Base-by-base conservation (phyloP, 805 yeast genomes). In the Schizosaccharomyces octosporus region DNA sequence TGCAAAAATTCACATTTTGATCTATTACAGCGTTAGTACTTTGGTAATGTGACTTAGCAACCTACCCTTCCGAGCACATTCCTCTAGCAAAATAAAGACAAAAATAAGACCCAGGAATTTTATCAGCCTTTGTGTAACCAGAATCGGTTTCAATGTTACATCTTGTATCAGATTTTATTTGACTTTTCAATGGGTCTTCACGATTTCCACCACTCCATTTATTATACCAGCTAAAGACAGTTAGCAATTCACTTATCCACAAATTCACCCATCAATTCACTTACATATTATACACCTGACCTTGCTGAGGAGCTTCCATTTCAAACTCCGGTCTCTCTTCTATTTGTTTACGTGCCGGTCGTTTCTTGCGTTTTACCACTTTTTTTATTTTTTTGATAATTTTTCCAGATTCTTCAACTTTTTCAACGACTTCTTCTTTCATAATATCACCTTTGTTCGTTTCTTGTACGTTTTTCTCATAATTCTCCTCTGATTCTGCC, bases 21-120 rank as follows among this genome's bases (percentile, higher is more conserved):
- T 1, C 67, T 58, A 43, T 43, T 43, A 24, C 13, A 7, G 9
- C 13, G 43, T 19, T 21, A 59, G 29, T 9, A 11, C 9, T 19
- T 55, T 17, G 7, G n/a, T 17, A n/a, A 48, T 5, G 13, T n/a
- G n/a, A 21, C 19, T 3, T 24, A 9, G 31, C 60, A 4, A 97
- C 97, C 63, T 80, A 51, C 57, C 57, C 57, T 51, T 51, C 77
- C 61, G 81, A 79, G 68, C 98, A 90, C 70, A 86, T 78, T 0
- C 97, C 97, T 60, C 89, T 80, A 2, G 95, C 90, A 72, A 87
- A 90, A 72, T 83, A 87, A 2, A 90, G 67, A 68, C 98, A 90
- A 61, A 87, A 78, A 60, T 75, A 82, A 17, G 75, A 73, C 1
- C 73, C 70, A 0, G 71, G 68, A 27, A 75, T 72, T 59, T 74